Conservation (phyloP, 78 protist genomes). For the Isochrysis galbana region DNA sequence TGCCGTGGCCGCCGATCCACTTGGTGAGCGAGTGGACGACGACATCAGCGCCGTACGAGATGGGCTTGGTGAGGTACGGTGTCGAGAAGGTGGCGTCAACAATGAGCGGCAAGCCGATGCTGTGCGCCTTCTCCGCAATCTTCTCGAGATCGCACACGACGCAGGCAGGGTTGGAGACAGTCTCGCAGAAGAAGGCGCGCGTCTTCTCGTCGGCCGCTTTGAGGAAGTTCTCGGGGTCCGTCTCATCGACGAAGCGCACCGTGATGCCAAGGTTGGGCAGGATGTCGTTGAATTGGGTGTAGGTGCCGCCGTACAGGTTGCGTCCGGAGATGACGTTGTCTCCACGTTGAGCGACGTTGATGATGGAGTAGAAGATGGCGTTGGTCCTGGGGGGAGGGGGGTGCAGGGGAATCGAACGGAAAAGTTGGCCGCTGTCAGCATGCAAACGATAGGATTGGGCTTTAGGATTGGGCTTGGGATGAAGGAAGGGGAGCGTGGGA, state of each 20-base stretch:
- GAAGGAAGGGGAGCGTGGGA: too few relatives aligned
- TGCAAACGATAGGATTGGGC: too few relatives aligned
- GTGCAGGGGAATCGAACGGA: too few relatives aligned
- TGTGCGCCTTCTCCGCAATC: slow-evolving; percentile 23
- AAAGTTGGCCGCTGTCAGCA: too few relatives aligned
- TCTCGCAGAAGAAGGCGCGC: slow-evolving; percentile 57
- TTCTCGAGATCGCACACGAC: slow-evolving; percentile 57
- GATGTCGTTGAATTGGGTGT: slow-evolving; percentile 41
- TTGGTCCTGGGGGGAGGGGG: too few relatives aligned
- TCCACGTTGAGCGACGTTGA: slow-evolving; percentile 48
- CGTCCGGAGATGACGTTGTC: slow-evolving; percentile 57
- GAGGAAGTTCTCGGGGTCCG: slow-evolving; percentile 29
- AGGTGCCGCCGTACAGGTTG: slow-evolving; percentile 59
- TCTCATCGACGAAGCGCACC: slow-evolving; percentile 45
- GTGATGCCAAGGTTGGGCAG: slow-evolving; percentile 39
- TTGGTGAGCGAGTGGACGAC: slow-evolving; percentile 68
- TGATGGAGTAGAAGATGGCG: background rate
- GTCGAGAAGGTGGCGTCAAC: slow-evolving; percentile 73
- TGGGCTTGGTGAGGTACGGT: slow-evolving; percentile 53
- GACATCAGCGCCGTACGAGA: slow-evolving; percentile 65
- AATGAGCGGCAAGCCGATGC: slow-evolving; percentile 50
- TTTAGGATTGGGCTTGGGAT: too few relatives aligned
- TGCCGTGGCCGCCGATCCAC: slow-evolving; percentile 73
- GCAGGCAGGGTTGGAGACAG: slow-evolving; percentile 69
- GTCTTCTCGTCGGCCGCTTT: slow-evolving; percentile 52